Conservation (phyloP, 352 stramenopile genomes). For the Pythium plurisporium region DNA sequence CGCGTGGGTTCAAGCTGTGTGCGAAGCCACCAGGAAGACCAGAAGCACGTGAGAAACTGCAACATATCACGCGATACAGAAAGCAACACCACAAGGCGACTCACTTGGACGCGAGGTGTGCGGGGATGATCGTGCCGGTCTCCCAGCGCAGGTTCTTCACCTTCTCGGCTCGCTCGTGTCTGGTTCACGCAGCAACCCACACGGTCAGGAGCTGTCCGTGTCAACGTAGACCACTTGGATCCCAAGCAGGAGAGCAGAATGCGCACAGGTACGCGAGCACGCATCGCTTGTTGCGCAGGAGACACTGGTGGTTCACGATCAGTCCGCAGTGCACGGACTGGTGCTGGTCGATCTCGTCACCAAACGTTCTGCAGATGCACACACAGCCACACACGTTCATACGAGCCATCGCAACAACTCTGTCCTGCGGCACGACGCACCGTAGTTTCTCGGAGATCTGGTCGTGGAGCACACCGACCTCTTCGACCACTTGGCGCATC, state of each 20-base stretch:
- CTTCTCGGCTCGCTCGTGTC: slow-evolving; percentile 76
- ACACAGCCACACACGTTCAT: neutral
- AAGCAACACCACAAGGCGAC: neutral
- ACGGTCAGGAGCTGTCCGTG: neutral
- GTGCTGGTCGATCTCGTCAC: slow-evolving; percentile 59
- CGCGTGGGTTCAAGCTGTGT: slow-evolving; percentile 66
- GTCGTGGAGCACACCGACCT: slow-evolving; percentile 57
- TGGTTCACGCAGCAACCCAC: slow-evolving; percentile 18
- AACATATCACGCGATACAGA: neutral
- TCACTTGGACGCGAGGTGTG: slow-evolving; percentile 68
- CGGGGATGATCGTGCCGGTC: slow-evolving; percentile 83
- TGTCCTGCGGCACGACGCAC: slow-evolving; percentile 29
- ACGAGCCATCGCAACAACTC: neutral
- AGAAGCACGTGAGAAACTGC: neutral
- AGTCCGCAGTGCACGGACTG: slow-evolving; percentile 65
- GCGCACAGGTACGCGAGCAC: slow-evolving; percentile 80
- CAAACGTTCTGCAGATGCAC: slow-evolving; percentile 40
- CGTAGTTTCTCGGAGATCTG: slow-evolving; percentile 73
- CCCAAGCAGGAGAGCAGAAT: too few relatives aligned
- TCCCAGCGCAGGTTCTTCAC: slow-evolving; percentile 90
- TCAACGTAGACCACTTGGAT: neutral
- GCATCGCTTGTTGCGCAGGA: slow-evolving; percentile 89
- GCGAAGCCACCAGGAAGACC: neutral
- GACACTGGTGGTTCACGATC: slow-evolving; percentile 86
- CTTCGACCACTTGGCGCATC: slow-evolving; percentile 76